phyloP scores from a whole-genome alignment of 2,329 filamentous ascomycete species.

The Canariomyces notabilis region DNA sequence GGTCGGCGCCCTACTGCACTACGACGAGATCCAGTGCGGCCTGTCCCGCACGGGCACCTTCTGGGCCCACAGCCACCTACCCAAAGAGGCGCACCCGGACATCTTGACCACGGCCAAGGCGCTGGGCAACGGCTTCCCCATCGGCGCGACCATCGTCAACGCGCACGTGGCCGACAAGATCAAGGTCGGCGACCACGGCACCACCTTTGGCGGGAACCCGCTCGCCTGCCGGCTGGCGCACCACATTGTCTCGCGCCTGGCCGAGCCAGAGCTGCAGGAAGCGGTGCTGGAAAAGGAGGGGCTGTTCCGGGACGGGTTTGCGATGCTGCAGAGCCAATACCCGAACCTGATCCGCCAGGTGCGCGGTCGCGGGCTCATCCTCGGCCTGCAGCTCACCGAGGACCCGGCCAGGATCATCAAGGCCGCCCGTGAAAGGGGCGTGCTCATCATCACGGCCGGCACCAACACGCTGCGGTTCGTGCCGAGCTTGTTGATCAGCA shows the following conservation, averaged over 20 bases:
- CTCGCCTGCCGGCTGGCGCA: constrained; percentile 79
- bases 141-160: constrained; percentile 70
- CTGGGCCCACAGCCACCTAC: constrained; percentile 79
- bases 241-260: constrained; percentile 74
- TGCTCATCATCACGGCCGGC: constrained; percentile 88
- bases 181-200: constrained; percentile 73
- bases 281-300: constrained; percentile 62
- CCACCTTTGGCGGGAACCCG: constrained; percentile 90
- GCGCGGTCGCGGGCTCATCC: constrained; percentile 76
- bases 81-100: constrained; percentile 80
- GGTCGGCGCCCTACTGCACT: constrained; percentile 83
- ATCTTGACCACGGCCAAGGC: constrained; percentile 93
- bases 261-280: constrained; percentile 64
- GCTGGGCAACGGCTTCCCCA: constrained; percentile 91
- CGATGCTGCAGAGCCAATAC: constrained; percentile 42
- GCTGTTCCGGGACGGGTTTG: constrained; percentile 45
- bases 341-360: constrained; percentile 73
- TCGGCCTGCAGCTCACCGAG: constrained; percentile 76
- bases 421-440: constrained; percentile 78
- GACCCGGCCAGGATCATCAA: constrained; percentile 72
- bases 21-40: constrained; percentile 97
- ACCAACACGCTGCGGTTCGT: constrained; percentile 91
- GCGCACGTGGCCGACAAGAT: constrained; percentile 61
- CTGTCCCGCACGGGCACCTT: constrained; percentile 79
- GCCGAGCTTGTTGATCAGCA: constrained; percentile 74